phyloP scores from a whole-genome alignment of 176 grass and related monocot genomes.

The Aegilops bicornis region DNA sequence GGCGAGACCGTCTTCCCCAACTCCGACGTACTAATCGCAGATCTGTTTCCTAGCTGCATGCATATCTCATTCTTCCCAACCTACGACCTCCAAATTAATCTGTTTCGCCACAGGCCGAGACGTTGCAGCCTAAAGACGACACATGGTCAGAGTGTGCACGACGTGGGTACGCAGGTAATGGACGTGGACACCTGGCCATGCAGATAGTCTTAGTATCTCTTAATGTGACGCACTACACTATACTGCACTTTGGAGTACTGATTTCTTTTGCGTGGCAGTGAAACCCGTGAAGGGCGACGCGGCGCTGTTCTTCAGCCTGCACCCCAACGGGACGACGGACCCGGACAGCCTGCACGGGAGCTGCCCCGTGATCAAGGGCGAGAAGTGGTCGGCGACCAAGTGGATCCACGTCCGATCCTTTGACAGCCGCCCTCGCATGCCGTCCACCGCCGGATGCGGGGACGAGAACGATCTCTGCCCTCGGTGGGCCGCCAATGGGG shows the following conservation, averaged over 20 bases:
- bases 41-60: too few relatives aligned
- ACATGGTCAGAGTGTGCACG: constrained; percentile 53
- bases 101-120: too few relatives aligned
- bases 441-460: background rate
- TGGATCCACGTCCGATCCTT: constrained; percentile 56
- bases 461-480: constrained; percentile 41
- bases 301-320: constrained; percentile 61
- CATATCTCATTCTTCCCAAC: too few relatives aligned
- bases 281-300: constrained; percentile 62
- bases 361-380: constrained; percentile 55
- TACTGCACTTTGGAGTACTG: too few relatives aligned
- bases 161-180: too few relatives aligned
- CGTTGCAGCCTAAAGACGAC: constrained; percentile 18
- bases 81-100: too few relatives aligned
- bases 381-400: constrained; percentile 67
- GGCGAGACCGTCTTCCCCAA: constrained; percentile 53
- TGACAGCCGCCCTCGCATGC: background rate
- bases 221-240: too few relatives aligned
- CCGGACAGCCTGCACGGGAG: constrained; percentile 47
- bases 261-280: constrained; percentile 21
- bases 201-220: too few relatives aligned
- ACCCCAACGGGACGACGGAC: constrained; percentile 41
- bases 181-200: too few relatives aligned
- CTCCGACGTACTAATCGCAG: background rate
- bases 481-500: constrained; percentile 41